phyloP scores from a whole-genome alignment of 805 yeast genomes.

The Vanderwaltozyma yarrowii region DNA sequence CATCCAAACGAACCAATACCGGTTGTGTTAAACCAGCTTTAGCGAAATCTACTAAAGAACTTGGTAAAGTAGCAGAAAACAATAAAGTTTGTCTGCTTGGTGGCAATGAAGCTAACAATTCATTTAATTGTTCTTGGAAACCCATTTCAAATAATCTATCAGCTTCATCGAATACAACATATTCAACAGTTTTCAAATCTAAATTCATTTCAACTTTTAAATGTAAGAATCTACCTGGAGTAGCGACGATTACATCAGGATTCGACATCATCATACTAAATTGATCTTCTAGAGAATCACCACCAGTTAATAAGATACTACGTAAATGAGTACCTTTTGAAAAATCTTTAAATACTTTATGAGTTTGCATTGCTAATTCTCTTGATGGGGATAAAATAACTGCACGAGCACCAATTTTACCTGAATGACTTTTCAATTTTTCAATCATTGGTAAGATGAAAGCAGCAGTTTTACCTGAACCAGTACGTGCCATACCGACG shows the following conservation, averaged over 20 bases:
- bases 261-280: conserved; percentile 84
- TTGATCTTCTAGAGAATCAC: conserved; percentile 97
- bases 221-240: conserved; percentile 96
- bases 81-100: conserved; percentile 74
- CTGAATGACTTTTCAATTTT: conserved; percentile 69
- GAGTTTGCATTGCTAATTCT: conserved; percentile 91
- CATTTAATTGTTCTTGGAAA: conserved; percentile 86
- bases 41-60: conserved; percentile 88
- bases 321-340: conserved; percentile 75
- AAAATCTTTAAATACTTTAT: conserved; percentile 81
- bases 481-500: conserved; percentile 99
- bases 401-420: conserved; percentile 83
- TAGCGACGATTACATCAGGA: conserved; percentile 92
- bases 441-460: conserved; percentile 86
- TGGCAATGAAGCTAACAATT: conserved; percentile 75
- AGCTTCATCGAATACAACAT: conserved; percentile 93
- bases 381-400: conserved; percentile 88
- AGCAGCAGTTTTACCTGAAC: conserved; percentile 98
- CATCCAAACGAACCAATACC: conserved; percentile 81
- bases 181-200: conserved; percentile 74
- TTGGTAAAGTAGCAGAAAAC: conserved; percentile 92
- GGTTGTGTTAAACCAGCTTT: conserved; percentile 94
- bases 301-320: conserved; percentile 80
- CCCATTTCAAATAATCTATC: conserved; percentile 96
- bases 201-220: conserved; percentile 90